phyloP scores from a whole-genome alignment of 331 rosid species.

The Acacia pycnantha region DNA sequence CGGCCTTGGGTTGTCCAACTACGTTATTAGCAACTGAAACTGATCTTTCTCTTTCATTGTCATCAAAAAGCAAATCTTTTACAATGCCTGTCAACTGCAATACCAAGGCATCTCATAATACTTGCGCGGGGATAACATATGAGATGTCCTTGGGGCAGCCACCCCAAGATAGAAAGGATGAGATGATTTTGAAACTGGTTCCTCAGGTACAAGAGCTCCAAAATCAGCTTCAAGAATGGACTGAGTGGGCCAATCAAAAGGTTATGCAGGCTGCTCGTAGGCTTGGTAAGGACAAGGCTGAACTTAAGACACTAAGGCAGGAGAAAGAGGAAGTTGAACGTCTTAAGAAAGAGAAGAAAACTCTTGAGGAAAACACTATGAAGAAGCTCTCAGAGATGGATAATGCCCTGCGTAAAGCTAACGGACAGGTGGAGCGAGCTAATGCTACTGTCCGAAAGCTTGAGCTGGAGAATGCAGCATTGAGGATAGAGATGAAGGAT shows the following conservation, averaged over 20 bases:
- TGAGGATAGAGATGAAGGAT: slow-evolving; percentile 85
- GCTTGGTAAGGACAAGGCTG: slow-evolving; percentile 82
- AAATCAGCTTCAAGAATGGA: slow-evolving; percentile 90
- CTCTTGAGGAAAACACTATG: slow-evolving; percentile 77
- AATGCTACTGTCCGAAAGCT: slow-evolving; percentile 73
- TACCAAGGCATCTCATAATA: slow-evolving; percentile 38
- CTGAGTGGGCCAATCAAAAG: slow-evolving; percentile 94
- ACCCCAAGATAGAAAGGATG: slow-evolving; percentile 80
- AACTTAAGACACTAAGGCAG: slow-evolving; percentile 72
- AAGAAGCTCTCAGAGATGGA: slow-evolving; percentile 93
- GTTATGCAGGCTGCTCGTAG: slow-evolving; percentile 97
- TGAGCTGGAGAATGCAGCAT: slow-evolving; percentile 68
- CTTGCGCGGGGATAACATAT: slow-evolving; percentile 49
- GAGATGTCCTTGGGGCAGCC: slow-evolving; percentile 53
- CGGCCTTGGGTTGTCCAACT: slow-evolving; percentile 34
- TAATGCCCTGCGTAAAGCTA: slow-evolving; percentile 78
- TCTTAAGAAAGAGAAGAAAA: slow-evolving; percentile 75
- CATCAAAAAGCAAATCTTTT: slow-evolving; percentile 46
- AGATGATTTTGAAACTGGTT: slow-evolving; percentile 69
- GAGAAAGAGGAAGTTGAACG: slow-evolving; percentile 93
- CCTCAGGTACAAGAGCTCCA: slow-evolving; percentile 72
- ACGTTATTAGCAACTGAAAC: slow-evolving; percentile 49
- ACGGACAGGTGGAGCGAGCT: slow-evolving; percentile 85
- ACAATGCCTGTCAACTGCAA: slow-evolving; percentile 44
- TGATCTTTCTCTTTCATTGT: slow-evolving; percentile 82